Percentiles rank a stretch among this genome's conserved stretches.
Conservation (phyloP, 306 rosid genomes). For the Rosa multiflora region DNA sequence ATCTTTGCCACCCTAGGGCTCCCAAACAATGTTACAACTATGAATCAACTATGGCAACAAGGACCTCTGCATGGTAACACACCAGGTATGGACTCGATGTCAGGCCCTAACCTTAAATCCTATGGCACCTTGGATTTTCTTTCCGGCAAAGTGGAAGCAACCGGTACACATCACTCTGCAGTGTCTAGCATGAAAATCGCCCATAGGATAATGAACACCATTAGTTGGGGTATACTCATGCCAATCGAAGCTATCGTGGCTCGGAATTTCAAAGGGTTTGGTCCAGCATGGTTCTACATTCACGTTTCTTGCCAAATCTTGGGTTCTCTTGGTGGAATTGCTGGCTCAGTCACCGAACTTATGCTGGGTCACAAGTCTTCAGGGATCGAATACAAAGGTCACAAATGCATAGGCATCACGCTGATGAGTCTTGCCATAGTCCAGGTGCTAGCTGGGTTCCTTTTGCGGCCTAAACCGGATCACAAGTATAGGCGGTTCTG, state of each 20-base stretch:
- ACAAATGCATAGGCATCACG: slow-evolving; percentile 30
- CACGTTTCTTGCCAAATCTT: slow-evolving; percentile 25
- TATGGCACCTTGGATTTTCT: neutral
- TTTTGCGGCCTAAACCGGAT: neutral
- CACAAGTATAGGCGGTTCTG: neutral
- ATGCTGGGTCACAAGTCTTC: slow-evolving; percentile 14
- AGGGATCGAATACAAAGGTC: slow-evolving; percentile 11
- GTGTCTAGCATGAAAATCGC: neutral
- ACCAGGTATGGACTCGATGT: too few relatives aligned
- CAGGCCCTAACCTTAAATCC: too few relatives aligned
- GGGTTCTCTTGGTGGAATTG: slow-evolving; percentile 15
- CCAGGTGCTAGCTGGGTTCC: neutral
- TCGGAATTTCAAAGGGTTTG: slow-evolving; percentile 20
- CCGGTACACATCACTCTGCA: neutral
- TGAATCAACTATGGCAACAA: too few relatives aligned
- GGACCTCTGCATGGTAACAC: too few relatives aligned
- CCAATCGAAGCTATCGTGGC: slow-evolving; percentile 32
- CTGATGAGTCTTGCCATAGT: neutral
- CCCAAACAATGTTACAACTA: too few relatives aligned
- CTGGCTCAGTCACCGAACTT: slow-evolving; percentile 20
- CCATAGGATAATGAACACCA: slow-evolving; percentile 27
- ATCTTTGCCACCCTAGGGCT: slow-evolving; percentile 27
- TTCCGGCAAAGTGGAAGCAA: slow-evolving; percentile 9
- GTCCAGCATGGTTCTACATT: slow-evolving; percentile 23
- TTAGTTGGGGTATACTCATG: slow-evolving; percentile 47